Evolutionary conservation across 1,284 basidiomycete genomes (phyloP), one percentile per base, ranked within the genome.

Genomic region (Salmacisia buchloeana): DNA sequence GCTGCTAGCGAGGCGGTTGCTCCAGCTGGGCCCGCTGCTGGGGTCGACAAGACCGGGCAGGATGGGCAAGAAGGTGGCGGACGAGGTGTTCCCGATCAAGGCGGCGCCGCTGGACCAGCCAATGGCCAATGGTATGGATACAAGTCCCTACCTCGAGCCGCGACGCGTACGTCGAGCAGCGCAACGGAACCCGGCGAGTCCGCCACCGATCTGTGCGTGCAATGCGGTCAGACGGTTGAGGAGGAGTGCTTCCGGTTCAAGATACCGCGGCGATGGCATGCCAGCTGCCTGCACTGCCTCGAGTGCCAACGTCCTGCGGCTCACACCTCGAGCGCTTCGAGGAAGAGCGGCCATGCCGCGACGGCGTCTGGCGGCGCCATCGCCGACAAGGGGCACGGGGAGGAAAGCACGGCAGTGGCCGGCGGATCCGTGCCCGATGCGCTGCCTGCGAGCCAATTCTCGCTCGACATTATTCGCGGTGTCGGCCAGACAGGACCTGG

Each of bases 251-350:
- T 92, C 43, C 85, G 94, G 62, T 83, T 94, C 33, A 94, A 93
- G 38, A 93, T 92, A 34, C 94, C 93, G 81, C 88, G 92, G 76
- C 86, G 96, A 59, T 98, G 96, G 96, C 96, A 98, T 81, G 90
- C 91, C 2, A 85, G 89, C 33, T 99, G 94, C 80, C 83, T 99
- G 49, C 86, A 88, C 68, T 99, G 94, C 74, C 81, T 81, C 13
- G 83, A 82, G 21, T 97, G 96, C 75, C 89, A 90, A 15, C 90
- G 88, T 77, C 83, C 84, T 35, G 90, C 92, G 27, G 58, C 10
- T 12, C 10, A 46, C 45, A 21, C 45, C 45, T 46, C 23, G 12
- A 46, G 10, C 12, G 9, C 10, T 7, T 13, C 45, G 45, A 46
- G 10, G 10, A 21, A 52, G 18, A 54, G 34, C 33, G 49, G 46